phyloP scores from a whole-genome alignment of 2,329 filamentous ascomycete species.

The Penicillium paneum region DNA sequence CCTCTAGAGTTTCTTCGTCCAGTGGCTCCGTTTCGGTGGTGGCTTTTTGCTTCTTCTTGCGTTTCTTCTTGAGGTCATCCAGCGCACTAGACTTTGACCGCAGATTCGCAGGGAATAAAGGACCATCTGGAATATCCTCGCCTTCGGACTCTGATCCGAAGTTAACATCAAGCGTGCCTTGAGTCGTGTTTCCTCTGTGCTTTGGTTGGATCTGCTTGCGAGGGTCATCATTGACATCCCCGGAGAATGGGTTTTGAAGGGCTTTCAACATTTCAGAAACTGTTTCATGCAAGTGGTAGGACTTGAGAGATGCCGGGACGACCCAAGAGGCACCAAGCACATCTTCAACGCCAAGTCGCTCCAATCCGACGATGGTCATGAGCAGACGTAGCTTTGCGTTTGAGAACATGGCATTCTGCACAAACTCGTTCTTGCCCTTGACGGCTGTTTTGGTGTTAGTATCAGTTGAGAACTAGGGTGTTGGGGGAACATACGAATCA shows the following conservation, averaged over 20 bases:
- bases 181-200: conserved; percentile 42
- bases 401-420: conserved; percentile 75
- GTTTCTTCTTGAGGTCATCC: conserved; percentile 59
- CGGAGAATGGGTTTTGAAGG: conserved; percentile 72
- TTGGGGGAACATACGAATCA: conserved; percentile 47
- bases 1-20: conserved; percentile 59
- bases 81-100: conserved; percentile 51
- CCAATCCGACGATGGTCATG: conserved; percentile 71
- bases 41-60: conserved; percentile 53
- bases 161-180: conserved; percentile 48
- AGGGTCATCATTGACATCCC: conserved; percentile 71
- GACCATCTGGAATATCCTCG: conserved; percentile 56
- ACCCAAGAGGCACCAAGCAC: conserved; percentile 75
- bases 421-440: conserved; percentile 62
- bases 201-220: conserved; percentile 78
- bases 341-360: conserved; percentile 64
- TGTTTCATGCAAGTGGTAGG: conserved; percentile 64
- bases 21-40: conserved; percentile 54
- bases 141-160: conserved; percentile 70
- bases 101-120: conserved; percentile 62
- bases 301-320: conserved; percentile 64
- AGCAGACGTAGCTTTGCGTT: conserved; percentile 84
- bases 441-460: conserved; percentile 48
- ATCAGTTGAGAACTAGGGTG: not conserved
- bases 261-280: conserved; percentile 72